These are phyloP conservation scores for Ophiostoma sp. DNA, from an alignment of 2,329 filamentous ascomycete genomes.

Conservation along the genomic window DNA sequence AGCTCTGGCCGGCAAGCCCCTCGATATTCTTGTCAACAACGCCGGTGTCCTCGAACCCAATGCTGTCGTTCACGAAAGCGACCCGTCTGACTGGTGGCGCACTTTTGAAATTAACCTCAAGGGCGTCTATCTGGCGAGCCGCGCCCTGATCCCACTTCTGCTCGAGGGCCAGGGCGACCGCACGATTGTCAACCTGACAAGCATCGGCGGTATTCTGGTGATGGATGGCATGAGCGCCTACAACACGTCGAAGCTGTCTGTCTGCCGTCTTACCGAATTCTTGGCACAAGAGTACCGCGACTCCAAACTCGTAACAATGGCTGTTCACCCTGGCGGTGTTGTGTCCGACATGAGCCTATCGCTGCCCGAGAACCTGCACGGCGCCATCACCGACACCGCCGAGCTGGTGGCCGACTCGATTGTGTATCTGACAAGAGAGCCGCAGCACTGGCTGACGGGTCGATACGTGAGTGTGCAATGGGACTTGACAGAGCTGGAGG, in stretches of 20 bases:
- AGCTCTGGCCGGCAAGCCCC: neutral
- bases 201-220: neutral
- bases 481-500: neutral
- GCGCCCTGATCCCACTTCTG: neutral
- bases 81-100: neutral
- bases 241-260: neutral
- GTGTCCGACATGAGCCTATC: neutral
- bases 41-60: neutral
- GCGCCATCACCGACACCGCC: neutral
- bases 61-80: neutral
- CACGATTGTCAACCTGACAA: neutral
- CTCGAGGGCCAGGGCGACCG: neutral
- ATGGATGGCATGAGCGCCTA: neutral
- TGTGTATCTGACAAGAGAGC: neutral
- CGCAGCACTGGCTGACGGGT: conserved; percentile 8
- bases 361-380: neutral
- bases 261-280: neutral
- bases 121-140: neutral
- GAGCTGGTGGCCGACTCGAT: neutral
- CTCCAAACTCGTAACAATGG: neutral
- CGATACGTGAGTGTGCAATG: neutral
- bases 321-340: neutral
- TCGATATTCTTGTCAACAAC: conserved; percentile 4
- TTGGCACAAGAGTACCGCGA: neutral
- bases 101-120: neutral